Base-by-base conservation (phyloP, 2,329 filamentous ascomycete species). In the Colletotrichum tabaci region DNA sequence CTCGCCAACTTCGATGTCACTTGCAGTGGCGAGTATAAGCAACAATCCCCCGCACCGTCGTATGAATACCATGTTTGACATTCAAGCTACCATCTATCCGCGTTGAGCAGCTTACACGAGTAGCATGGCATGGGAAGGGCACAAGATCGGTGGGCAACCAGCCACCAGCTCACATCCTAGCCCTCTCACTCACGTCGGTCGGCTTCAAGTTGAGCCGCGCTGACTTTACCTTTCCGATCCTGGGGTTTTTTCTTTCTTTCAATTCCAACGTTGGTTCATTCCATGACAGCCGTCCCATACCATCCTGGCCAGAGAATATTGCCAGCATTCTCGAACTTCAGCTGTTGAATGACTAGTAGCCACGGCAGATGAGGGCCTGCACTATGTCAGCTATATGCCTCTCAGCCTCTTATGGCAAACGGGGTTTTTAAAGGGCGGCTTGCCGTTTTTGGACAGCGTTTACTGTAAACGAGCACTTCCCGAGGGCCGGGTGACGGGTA, bases 201-300 rank as follows among this genome's bases (percentile, higher is more conserved):
- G 56, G 49, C 52, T 62, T 44, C 35, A 58, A 66, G 18, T 67
- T 67, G 60, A 40, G 49, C 60, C 57, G 52, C 47, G 57, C 62
- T 71, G 67, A 67, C 67, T 26, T 44, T 21, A 16, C 47, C 6
- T 40, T 21, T 7, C n/a, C 15, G 6, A 30, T n/a, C 35, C 4
- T 18, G 23, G 23, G 23, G 23, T 30, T 50, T 47, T 7, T 66
- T 26, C 8, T 38, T 30, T 49, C 38, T 7, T 66, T 26, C 12
- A 35, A 15, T 21, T 35, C 35, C 30, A 26, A 40, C 10, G 15
- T 16, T 53, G 10, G 26, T 38, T 38, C 38, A 42, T 7, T 35
- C 18, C 21, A 55, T 42, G 35, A 38, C 38, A 18, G 23, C 49
- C 12, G 10, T 42, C 21, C 13, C 7, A 40, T 16, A 42, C 4